These are phyloP conservation scores for Sporothrix dimorphospora DNA, from an alignment of 2,329 filamentous ascomycete species.

Conservation along the genomic window DNA sequence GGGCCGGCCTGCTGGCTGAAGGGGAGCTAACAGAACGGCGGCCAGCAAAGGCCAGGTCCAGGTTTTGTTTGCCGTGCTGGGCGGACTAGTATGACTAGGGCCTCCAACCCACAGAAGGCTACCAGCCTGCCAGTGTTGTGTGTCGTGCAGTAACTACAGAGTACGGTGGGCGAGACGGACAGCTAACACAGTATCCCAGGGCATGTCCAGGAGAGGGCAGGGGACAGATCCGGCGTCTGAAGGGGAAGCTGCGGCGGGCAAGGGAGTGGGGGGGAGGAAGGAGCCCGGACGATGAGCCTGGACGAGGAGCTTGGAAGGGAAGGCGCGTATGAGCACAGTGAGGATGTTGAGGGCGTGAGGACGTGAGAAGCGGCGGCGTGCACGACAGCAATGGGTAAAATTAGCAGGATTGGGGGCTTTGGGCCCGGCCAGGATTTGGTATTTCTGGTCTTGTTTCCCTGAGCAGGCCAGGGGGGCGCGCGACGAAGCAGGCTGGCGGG, in stretches of 20 bases:
- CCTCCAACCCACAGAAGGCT: not conserved
- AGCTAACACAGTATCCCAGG: not conserved
- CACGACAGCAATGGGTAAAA: not conserved
- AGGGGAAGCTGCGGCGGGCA: not conserved
- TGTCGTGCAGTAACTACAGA: too few species aligned
- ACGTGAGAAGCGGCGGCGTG: not conserved
- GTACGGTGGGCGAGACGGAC: not conserved
- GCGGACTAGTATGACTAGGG: not conserved
- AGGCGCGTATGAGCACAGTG: not conserved
- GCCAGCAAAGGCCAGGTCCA: constrained; percentile 5
- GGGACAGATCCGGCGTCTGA: not conserved
- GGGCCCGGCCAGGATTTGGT: not conserved
- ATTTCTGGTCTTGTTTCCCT: constrained; percentile 1
- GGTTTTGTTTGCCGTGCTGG: constrained; percentile 6
- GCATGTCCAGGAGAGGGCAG: not conserved
- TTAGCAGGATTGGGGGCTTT: constrained; percentile 8
- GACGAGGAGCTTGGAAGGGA: not conserved
- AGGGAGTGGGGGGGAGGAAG: constrained; percentile 8
- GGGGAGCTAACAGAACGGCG: not conserved
- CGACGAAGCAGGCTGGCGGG: constrained; percentile 8
- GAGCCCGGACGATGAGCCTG: not conserved
- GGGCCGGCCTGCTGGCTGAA: not conserved
- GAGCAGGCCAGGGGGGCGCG: not conserved
- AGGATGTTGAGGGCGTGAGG: not conserved
- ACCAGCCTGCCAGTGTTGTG: not conserved